These are phyloP conservation scores for Dioscorea alata DNA, from an alignment of 106 monocot species.

Conservation along the genomic window DNA sequence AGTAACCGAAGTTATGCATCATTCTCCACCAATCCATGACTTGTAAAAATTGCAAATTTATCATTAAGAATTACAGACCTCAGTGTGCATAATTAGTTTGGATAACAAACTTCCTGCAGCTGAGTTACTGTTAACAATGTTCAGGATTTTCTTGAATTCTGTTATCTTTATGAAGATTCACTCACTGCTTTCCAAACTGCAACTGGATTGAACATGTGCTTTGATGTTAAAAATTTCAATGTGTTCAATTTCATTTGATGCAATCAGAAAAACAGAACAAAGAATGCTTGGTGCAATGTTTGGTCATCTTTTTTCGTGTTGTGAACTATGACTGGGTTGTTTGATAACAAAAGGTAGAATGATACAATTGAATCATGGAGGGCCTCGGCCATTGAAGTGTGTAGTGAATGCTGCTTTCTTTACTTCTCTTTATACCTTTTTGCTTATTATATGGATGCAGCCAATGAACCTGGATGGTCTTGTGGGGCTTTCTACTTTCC, in stretches of 20 bases:
- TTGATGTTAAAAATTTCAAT: constrained; percentile 31
- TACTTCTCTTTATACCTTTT: constrained; percentile 62
- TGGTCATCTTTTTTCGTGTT: not conserved
- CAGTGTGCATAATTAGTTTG: constrained; percentile 82
- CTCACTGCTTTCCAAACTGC: constrained; percentile 50
- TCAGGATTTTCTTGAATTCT: constrained; percentile 79
- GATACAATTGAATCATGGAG: constrained; percentile 71
- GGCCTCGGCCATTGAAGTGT: constrained; percentile 52
- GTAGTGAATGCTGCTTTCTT: constrained; percentile 48
- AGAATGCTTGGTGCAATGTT: not conserved
- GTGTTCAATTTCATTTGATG: constrained; percentile 80
- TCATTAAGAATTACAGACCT: constrained; percentile 36
- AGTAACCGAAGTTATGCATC: constrained; percentile 60
- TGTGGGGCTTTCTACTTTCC: constrained; percentile 71
- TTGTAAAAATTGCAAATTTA: constrained; percentile 55
- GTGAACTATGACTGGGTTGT: not conserved
- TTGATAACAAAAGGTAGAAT: constrained; percentile 42
- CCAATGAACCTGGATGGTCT: constrained; percentile 51
- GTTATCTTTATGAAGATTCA: constrained; percentile 81
- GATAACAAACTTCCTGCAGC: constrained; percentile 93
- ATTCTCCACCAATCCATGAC: constrained; percentile 47
- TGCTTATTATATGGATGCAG: constrained; percentile 65
- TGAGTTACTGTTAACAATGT: constrained; percentile 58
- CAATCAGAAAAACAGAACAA: constrained; percentile 3
- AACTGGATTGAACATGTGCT: constrained; percentile 61